phyloP scores from a whole-genome alignment of 208 protist species.

The Porcisia deanei region DNA sequence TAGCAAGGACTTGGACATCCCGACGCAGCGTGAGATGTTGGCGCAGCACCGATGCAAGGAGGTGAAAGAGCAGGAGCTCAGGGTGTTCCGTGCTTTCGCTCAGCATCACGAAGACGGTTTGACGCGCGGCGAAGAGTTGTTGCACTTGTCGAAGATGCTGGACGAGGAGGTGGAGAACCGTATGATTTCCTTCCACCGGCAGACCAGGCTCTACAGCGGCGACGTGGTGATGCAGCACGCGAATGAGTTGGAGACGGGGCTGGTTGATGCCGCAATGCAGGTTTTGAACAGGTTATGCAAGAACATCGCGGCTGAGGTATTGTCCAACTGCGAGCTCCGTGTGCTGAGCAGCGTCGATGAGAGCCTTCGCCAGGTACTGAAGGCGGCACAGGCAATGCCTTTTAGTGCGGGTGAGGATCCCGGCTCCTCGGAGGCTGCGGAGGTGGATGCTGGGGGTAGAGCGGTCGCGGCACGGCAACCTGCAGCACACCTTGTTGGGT shows the following conservation, averaged over 20 bases:
- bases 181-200: slow-evolving; percentile 42
- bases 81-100: slow-evolving; percentile 53
- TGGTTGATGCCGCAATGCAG: slow-evolving; percentile 50
- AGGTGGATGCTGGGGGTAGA: slow-evolving; percentile 6
- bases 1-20: slow-evolving; percentile 97
- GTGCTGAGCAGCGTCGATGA: slow-evolving; percentile 58
- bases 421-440: slow-evolving; percentile 10
- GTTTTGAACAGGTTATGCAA: slow-evolving; percentile 61
- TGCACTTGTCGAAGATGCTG: slow-evolving; percentile 53
- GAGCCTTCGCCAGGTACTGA: slow-evolving; percentile 46
- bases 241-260: slow-evolving; percentile 53
- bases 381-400: slow-evolving; percentile 55
- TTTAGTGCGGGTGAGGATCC: slow-evolving; percentile 23
- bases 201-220: slow-evolving; percentile 73
- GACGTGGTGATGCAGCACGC: slow-evolving; percentile 44
- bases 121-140: slow-evolving; percentile 58
- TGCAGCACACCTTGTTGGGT: slow-evolving; percentile 8
- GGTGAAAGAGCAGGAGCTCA: slow-evolving; percentile 56
- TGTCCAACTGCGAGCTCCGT: slow-evolving; percentile 47
- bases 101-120: slow-evolving; percentile 56
- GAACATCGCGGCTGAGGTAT: slow-evolving; percentile 50
- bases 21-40: slow-evolving; percentile 96
- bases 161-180: slow-evolving; percentile 56
- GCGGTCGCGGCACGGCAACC: not conserved
- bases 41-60: slow-evolving; percentile 95